Conservation (phyloP, 2,329 filamentous ascomycete genomes). For the Nigrospora osmanthi region DNA sequence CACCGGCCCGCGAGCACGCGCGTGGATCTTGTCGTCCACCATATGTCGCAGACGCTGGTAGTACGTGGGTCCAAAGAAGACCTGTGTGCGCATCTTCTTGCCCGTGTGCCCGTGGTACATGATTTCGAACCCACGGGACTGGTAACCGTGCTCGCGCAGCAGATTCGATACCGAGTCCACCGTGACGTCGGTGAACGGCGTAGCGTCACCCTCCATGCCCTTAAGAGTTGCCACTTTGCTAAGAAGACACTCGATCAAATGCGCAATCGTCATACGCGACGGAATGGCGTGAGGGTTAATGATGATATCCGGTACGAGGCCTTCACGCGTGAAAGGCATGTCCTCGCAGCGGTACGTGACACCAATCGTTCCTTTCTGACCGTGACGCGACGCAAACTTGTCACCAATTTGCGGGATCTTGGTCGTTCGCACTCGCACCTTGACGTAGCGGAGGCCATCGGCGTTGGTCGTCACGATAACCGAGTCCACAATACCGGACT, state of each 20-base stretch:
- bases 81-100: slow-evolving; percentile 83
- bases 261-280: slow-evolving; percentile 99
- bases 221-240: slow-evolving; percentile 92
- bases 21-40: slow-evolving; percentile 99
- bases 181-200: slow-evolving; percentile 95
- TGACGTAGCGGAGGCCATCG: slow-evolving; percentile 91
- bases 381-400: slow-evolving; percentile 98
- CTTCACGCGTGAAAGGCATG: slow-evolving; percentile 94
- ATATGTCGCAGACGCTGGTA: slow-evolving; percentile 98
- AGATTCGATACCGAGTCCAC: slow-evolving; percentile 87
- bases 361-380: slow-evolving; percentile 98
- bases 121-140: slow-evolving; percentile 93
- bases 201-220: slow-evolving; percentile 94
- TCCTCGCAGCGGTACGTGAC: slow-evolving; percentile 97
- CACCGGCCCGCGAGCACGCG: slow-evolving; percentile 90
- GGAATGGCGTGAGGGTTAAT: slow-evolving; percentile 99
- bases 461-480: slow-evolving; percentile 92
- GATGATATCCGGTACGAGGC: slow-evolving; percentile 89
- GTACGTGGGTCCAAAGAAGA: slow-evolving; percentile 96
- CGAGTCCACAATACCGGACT: slow-evolving; percentile 92
- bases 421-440: slow-evolving; percentile 93
- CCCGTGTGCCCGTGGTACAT: slow-evolving; percentile 99
- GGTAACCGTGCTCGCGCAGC: slow-evolving; percentile 83
- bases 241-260: slow-evolving; percentile 97
- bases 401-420: slow-evolving; percentile 98